Percentiles rank a stretch among this genome's conserved stretches.
Evolutionary conservation across 495 filamentous ascomycete species (phyloP).

Genomic region (Xylaria sp.): DNA sequence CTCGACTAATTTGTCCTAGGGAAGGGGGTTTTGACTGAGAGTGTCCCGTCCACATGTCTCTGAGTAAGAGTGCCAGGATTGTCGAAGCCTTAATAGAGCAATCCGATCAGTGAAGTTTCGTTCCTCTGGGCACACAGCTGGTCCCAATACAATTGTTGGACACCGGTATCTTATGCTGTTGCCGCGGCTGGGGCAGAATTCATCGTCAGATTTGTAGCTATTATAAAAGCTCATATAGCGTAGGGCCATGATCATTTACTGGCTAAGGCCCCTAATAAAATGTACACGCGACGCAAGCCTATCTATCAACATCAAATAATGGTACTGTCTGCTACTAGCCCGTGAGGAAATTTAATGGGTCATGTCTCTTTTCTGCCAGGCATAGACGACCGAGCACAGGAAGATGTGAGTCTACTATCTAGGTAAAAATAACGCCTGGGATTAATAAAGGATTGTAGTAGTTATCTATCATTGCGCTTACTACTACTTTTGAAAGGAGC

Average conservation of each 20-base stretch:
- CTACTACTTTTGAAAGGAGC: not conserved
- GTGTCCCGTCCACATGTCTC: too few relatives aligned
- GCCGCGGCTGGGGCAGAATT: not conserved
- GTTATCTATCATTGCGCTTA: not conserved
- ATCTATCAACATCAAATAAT: not conserved
- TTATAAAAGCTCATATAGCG: not conserved
- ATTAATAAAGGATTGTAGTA: not conserved
- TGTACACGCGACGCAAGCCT: too few relatives aligned
- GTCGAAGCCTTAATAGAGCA: not conserved
- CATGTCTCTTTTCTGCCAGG: not conserved
- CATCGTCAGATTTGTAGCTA: not conserved
- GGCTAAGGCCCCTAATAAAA: too few relatives aligned
- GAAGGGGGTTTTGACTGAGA: too few relatives aligned
- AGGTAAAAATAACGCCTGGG: not conserved
- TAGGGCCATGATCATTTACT: not conserved
- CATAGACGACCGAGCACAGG: not conserved
- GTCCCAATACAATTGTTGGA: not conserved
- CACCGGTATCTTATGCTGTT: not conserved
- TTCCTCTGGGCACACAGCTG: not conserved
- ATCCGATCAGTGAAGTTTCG: not conserved
- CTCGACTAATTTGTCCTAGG: not conserved
- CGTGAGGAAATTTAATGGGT: not conserved
- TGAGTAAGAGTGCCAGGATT: not conserved
- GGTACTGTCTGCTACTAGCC: not conserved
- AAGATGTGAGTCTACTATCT: not conserved